Base-by-base conservation (phyloP, 2,329 filamentous ascomycete genomes). In the Aspergillus caelatus region DNA sequence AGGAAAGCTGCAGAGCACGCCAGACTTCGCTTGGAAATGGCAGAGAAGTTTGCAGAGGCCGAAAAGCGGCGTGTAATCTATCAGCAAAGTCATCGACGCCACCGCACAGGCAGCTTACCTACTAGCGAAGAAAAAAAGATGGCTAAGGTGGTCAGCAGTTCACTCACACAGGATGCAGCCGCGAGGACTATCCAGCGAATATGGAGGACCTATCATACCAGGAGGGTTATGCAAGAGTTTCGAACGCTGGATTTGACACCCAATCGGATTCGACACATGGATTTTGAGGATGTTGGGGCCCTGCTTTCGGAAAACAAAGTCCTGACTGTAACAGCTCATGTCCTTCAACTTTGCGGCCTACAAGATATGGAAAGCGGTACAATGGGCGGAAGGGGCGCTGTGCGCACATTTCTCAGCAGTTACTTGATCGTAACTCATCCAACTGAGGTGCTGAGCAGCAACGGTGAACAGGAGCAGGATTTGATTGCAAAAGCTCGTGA, bases 391-490 rank as follows among this genome's bases (percentile, higher is more conserved):
- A 79, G 81, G 67, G 84, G 84, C 43, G 80, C 83, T n/a, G 81
- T 86, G 41, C 80, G 87, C 62, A 88, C 85, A 2, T 89, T 90
- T 68, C 79, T 90, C 48, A 88, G 86, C 72, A 84, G 86, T 36
- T 90, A 86, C 72, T 78, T 90, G 56, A 86, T 90, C 58, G 77
- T 87, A 21, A 85, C 85, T 3, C 87, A 89, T 73, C 87, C 88
- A 4, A 78, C 82, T 4, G 82, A 87, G 61, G 86, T 89, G 9
- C 75, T 90, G 58, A 88, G 84, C 68, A 84, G 84, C 59, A 84
- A 87, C 65, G 86, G 87, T 39, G 84, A 87, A 61, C 86, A 88
- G 68, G 88, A 90, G 72, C 79, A 84, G 68, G 86, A 89, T 69
- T 74, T 90, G 56, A 86, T 88, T 55, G 75, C 78, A 21, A 89